Base-by-base conservation (phyloP, 768 basidiomycete genomes). In the Suillus lakei region DNA sequence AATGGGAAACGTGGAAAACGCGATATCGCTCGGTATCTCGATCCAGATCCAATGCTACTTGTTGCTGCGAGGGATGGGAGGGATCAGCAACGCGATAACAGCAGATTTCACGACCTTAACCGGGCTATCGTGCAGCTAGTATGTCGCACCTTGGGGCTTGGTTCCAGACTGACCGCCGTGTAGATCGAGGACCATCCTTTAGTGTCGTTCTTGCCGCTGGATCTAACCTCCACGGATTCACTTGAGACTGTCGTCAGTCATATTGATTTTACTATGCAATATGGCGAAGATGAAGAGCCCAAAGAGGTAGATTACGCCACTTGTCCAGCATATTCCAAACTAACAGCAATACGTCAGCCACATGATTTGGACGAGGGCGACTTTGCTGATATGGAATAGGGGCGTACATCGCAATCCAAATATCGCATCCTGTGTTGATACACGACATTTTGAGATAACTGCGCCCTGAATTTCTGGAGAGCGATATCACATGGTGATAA, bases 131-230 rank as follows among this genome's bases (percentile, higher is more conserved):
- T 98, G 1, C 93, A 96, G 72, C 82, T 99, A 70, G 98, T 97
- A 76, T 68, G 90, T 77, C 55, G 64, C 26, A 59, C 8, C 18
- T 10, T 2, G 23, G 30, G 26, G 28, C 21, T 39, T 34, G 39
- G n/a, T 28, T 28, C 53, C 21, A 28, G 30, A 39, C 36, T 44
- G 44, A 59, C 21, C 41, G 54, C 41, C 60, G 38, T 2, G 39
- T 71, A 98, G 97, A 99, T 99, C 76, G 96, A 98, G 76, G 98
- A 99, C 77, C 96, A 99, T 76, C 98, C 97, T 34, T 86, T 99
- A 46, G 98, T 99, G 26, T 96, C 95, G 2, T 99, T 99, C 82
- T 80, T 99, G 43, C 96, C 98, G 4, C 85, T 99, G 46, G 95
- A 99, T 79, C 87, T 99, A 39, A 89, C 95, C 18, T 87, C 88